A percentile compares a stretch with the other conserved stretches of the same genome.
Conservation (phyloP, 345 rosid species). For the Salix koriyanagi region DNA sequence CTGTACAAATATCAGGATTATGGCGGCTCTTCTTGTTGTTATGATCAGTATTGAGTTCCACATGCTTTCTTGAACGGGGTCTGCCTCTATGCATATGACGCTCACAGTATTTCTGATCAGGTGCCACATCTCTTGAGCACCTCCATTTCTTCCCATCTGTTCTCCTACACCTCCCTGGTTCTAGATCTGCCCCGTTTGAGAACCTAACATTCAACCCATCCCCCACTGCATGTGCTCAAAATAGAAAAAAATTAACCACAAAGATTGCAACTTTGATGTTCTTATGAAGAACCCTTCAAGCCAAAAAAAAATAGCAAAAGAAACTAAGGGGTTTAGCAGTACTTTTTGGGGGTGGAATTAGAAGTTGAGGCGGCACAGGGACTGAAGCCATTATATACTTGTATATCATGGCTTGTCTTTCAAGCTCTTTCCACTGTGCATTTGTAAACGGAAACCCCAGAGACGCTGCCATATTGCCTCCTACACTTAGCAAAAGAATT, state of each 20-base stretch:
- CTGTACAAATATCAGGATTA: not conserved
- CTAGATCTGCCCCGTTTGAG: conserved; percentile 45
- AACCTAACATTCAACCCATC: conserved; percentile 30
- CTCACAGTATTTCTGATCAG: conserved; percentile 77
- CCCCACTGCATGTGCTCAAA: conserved; percentile 26
- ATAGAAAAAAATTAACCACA: not conserved
- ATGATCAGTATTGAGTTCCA: conserved; percentile 51
- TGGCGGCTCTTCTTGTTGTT: conserved; percentile 34
- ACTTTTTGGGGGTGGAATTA: conserved; percentile 28
- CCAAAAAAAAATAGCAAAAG: not conserved
- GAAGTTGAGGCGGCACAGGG: conserved; percentile 71
- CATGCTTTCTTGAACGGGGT: conserved; percentile 99
- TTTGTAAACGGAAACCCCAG: conserved; percentile 50
- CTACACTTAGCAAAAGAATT: not conserved
- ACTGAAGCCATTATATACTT: conserved; percentile 70
- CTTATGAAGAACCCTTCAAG: not conserved
- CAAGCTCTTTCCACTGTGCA: conserved; percentile 73
- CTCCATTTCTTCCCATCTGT: conserved; percentile 94
- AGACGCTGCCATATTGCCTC: conserved; percentile 1
- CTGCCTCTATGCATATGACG: conserved; percentile 83
- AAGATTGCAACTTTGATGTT: not conserved
- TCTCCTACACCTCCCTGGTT: conserved; percentile 80
- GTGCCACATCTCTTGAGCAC: conserved; percentile 73
- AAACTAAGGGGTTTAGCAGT: conserved; percentile 14
- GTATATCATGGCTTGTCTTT: conserved; percentile 78